Conservation (phyloP, 2,329 filamentous ascomycete genomes). For the Fusarium luffae region DNA sequence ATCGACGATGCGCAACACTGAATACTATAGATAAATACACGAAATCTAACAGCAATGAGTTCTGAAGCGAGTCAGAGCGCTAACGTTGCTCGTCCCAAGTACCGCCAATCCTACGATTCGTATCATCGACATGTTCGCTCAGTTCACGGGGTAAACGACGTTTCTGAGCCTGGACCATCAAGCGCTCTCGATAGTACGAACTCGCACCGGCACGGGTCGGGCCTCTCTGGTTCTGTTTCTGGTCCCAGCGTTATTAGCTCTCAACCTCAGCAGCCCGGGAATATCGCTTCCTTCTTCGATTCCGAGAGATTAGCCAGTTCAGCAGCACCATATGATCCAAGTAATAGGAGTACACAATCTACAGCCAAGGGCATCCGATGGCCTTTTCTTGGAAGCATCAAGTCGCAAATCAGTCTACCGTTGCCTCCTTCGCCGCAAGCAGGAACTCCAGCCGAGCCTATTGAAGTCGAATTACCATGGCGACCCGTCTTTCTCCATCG, state of each 20-base stretch:
- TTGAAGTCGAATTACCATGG: slow-evolving; percentile 49
- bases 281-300: slow-evolving; percentile 44
- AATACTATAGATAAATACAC: slow-evolving; percentile 20
- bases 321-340: slow-evolving; percentile 31
- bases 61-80: slow-evolving; percentile 27
- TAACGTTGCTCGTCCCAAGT: slow-evolving; percentile 34
- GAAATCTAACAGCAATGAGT: slow-evolving; percentile 37
- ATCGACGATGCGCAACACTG: slow-evolving; percentile 23
- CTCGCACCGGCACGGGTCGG: slow-evolving; percentile 20
- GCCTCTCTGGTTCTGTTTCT: background rate
- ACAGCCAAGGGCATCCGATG: slow-evolving; percentile 32
- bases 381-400: slow-evolving; percentile 45
- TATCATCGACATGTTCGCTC: slow-evolving; percentile 45
- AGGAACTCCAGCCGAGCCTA: slow-evolving; percentile 32
- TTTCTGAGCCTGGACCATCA: slow-evolving; percentile 20
- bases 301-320: slow-evolving; percentile 42
- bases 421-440: slow-evolving; percentile 23
- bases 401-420: slow-evolving; percentile 34
- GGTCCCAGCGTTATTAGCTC: slow-evolving; percentile 8
- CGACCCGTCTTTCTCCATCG: slow-evolving; percentile 52
- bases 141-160: slow-evolving; percentile 37
- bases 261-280: slow-evolving; percentile 15
- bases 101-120: slow-evolving; percentile 42
- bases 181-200: slow-evolving; percentile 16
- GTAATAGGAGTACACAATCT: slow-evolving; percentile 11